Evolutionary conservation across 805 yeast species (phyloP), one percentile per base, ranked within the genome.

Genomic region (Candida schatavii): DNA sequence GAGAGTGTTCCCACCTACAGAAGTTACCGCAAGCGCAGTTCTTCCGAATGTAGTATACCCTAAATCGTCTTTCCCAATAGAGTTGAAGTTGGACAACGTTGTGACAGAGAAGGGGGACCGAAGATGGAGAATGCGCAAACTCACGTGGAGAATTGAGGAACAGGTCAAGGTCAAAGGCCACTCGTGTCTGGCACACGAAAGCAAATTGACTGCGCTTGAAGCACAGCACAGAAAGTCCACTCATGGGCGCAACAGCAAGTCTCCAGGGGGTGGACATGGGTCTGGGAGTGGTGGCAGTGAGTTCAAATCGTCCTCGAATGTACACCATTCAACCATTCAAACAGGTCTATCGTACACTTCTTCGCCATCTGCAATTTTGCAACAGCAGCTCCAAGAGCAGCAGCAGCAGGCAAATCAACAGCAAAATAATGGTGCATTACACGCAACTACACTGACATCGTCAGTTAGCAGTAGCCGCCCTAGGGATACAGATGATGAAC

Each of bases 1-100:
- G 29, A 76, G 99, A 46, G 87, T 93, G 1, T 93, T 93, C 62
- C 99, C 99, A 1, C 98, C 99, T 5, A 91, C 98, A 0, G 86
- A 85, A 33, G 83, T 93, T 28, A 83, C 88, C 2, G 95, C 96
- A 5, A 79, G 85, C 21, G 93, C 95, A 6, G 85, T 83, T 13
- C 68, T 93, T 38, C 99, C 99, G 2, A 85, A 85, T 48, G 96
- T 89, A 13, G 76, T 87, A 25, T 87, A 87, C 60, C 98, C 98
- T 10, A 83, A 86, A 57, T 84, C 96, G 0, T 73, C 83, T 0
- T 88, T 93, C 56, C 85, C 93, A 0, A 73, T 91, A 18, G 97
- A 89, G 56, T 68, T 93, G 55, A 80, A 82, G 49, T 65, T 93
- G 54, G 95, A 88, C 52, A 85, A 88, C 43, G 77, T 86, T 5